A percentile compares a stretch with the other conserved stretches of the same genome.
Conservation (phyloP, 2,329 filamentous ascomycete genomes). For the Plenodomus tracheiphilus region DNA sequence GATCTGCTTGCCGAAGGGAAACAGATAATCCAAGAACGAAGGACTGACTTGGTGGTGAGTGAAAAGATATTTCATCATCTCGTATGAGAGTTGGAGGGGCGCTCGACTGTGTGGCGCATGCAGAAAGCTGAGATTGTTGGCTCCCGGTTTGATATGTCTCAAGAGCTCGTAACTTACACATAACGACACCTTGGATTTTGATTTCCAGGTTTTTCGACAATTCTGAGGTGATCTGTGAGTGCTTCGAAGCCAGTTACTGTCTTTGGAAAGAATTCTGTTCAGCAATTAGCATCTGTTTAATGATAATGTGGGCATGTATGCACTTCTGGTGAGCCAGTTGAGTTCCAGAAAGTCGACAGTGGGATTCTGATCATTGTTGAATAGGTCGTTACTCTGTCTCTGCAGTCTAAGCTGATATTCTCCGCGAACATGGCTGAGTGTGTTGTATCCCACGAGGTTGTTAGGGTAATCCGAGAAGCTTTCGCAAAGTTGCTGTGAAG, state of each 20-base stretch:
- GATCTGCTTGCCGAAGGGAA: constrained; percentile 41
- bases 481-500: no score
- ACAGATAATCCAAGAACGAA: constrained; percentile 45
- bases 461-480: no score
- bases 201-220: constrained; percentile 2
- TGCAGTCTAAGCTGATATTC: background rate
- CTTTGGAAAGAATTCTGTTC: background rate
- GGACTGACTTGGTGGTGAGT: constrained; percentile 42
- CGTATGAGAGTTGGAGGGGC: constrained; percentile 13
- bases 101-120: constrained; percentile 19
- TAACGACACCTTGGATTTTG: constrained; percentile 19
- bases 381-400: background rate
- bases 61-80: constrained; percentile 21
- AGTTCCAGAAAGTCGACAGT: background rate
- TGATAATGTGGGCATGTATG: no score
- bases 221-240: background rate
- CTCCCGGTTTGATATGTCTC: background rate
- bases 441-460: no score
- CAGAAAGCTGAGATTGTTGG: constrained; percentile 18
- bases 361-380: background rate
- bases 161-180: constrained; percentile 8
- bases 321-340: no score
- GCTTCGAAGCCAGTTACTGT: background rate
- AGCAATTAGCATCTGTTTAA: background rate
- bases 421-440: background rate